Base-by-base conservation (phyloP, 2,329 filamentous ascomycete species). In the Scedosporium apiospermum region DNA sequence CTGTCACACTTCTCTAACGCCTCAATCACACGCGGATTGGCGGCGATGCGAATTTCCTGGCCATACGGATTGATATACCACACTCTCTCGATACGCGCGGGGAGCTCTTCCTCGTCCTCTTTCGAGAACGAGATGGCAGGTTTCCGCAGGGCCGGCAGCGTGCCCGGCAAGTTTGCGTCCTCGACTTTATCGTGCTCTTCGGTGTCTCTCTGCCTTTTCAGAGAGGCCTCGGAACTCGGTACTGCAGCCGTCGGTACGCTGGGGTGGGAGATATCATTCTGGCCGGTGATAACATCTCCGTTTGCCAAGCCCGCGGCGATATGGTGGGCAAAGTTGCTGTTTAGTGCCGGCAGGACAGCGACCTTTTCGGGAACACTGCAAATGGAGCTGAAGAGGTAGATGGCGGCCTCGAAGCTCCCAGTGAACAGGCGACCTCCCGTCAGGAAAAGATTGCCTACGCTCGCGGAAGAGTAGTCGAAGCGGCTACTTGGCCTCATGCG, bases 51-150 rank as follows among this genome's bases (percentile, higher is more conserved):
- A 67, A 98, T 97, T 74, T 97, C 93, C 71, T 97, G 91, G n/a
- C 93, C 93, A 73, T 97, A 98, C 0, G 93, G 93, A 70, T 97
- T 98, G 77, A 98, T 98, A 77, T 98, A 98, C 91, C 92, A 98
- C 38, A 98, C 82, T 2, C 93, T 79, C 62, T 87, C 80, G 67
- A 98, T 96, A 30, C 90, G 82, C 0, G 88, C 82, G 0, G 90
- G 83, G 1, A 98, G 79, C 62, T 93, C 90, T 65, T 90, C 85
- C 65, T 91, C 88, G 46, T 84, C 80, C 69, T 79, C 74, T 75
- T 98, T 98, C 70, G 83, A 88, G 72, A 96, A 96, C 4, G 81
- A 79, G 64, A 97, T 92, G 65, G 96, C 90, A 60, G 89, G 90
- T 63, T 89, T 87, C 6, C 93, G 83, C 1, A 98, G 80, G 0